phyloP scores from a whole-genome alignment of 2,329 filamentous ascomycete genomes.

The Lasiodiplodia sp. region DNA sequence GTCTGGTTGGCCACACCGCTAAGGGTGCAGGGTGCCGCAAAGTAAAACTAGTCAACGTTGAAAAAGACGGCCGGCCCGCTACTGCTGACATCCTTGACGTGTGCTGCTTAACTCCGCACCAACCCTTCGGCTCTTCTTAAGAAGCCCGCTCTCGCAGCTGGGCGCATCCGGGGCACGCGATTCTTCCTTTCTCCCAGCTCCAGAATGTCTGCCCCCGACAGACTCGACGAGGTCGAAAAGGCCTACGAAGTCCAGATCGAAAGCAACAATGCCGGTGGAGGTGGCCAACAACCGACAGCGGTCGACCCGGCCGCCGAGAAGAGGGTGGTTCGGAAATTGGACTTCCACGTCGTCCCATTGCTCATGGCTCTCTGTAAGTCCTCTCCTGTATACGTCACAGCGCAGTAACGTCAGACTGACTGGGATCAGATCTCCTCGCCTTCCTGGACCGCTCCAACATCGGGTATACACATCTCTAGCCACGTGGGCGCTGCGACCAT shows the following conservation, averaged over 20 bases:
- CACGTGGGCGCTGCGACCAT: neutral
- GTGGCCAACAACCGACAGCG: neutral
- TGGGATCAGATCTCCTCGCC: slow-evolving; percentile 38
- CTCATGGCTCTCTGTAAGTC: slow-evolving; percentile 39
- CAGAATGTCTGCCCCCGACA: slow-evolving; percentile 24
- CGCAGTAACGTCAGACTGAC: neutral
- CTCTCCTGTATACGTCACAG: neutral
- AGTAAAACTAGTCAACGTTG: neutral
- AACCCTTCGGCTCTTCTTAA: neutral
- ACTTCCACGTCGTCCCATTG: slow-evolving; percentile 43
- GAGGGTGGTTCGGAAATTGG: slow-evolving; percentile 42
- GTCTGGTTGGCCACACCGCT: neutral
- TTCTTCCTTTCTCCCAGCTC: no score
- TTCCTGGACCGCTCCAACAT: slow-evolving; percentile 50
- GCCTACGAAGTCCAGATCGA: slow-evolving; percentile 23
- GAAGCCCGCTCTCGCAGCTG: neutral
- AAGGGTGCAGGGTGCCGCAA: neutral
- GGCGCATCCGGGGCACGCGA: no score
- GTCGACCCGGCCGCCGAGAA: slow-evolving; percentile 35
- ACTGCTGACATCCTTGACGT: neutral
- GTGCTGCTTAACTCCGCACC: neutral
- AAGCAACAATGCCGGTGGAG: neutral
- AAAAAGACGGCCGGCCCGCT: neutral
- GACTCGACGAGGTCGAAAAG: slow-evolving; percentile 22
- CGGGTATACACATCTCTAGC: slow-evolving; percentile 37